Evolutionary conservation across 257 asterid species (phyloP).

Genomic region (Solanum lycopersicoides): DNA sequence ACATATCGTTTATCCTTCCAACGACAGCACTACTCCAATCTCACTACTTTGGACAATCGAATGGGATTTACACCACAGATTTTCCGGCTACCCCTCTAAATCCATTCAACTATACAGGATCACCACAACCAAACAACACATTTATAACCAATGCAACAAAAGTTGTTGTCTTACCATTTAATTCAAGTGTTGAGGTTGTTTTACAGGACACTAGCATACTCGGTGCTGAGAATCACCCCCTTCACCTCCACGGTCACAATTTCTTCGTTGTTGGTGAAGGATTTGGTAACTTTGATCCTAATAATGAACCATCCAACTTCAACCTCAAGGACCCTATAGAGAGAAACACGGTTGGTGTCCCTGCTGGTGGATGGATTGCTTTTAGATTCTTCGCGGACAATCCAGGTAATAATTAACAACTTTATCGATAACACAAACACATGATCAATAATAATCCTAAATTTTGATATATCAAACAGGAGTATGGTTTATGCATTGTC

Average conservation of each 20-base stretch:
- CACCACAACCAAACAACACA: conserved; percentile 59
- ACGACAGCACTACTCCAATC: conserved; percentile 47
- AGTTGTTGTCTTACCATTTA: conserved; percentile 34
- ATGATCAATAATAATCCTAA: neutral
- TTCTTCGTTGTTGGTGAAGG: conserved; percentile 66
- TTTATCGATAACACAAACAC: no score
- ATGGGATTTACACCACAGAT: conserved; percentile 42
- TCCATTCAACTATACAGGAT: conserved; percentile 59
- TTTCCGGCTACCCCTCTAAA: conserved; percentile 38
- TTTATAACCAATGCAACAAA: conserved; percentile 37
- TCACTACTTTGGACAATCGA: conserved; percentile 23
- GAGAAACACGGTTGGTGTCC: conserved; percentile 59
- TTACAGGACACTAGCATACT: conserved; percentile 62
- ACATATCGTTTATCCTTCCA: conserved; percentile 49
- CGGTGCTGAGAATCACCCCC: conserved; percentile 73
- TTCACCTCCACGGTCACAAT: conserved; percentile 66
- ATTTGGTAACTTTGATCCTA: conserved; percentile 41
- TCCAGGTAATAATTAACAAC: conserved; percentile 28
- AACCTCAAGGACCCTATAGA: conserved; percentile 63
- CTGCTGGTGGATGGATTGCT: conserved; percentile 70
- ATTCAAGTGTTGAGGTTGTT: conserved; percentile 51
- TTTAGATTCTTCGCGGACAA: conserved; percentile 61
- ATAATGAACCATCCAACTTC: conserved; percentile 35
- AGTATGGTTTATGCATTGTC: conserved; percentile 76
- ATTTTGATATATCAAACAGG: conserved; percentile 18